These are phyloP conservation scores for Liriodendron chinense DNA, from an alignment of 164 flowering plant species.

Conservation along the genomic window DNA sequence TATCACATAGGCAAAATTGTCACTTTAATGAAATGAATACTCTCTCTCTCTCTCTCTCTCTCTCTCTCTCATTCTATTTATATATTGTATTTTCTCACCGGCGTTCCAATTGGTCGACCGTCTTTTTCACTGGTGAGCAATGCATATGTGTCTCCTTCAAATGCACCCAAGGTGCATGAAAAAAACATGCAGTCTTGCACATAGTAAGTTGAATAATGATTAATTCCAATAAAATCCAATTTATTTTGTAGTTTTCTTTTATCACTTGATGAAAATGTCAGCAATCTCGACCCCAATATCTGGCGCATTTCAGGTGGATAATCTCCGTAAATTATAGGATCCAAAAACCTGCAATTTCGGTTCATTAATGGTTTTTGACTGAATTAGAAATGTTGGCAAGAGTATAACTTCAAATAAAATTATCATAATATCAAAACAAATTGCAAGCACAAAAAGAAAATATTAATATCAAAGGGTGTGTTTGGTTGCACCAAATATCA, in stretches of 20 bases:
- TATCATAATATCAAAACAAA: background rate
- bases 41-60: no score
- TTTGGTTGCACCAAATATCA: no score
- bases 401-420: background rate
- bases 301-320: conserved; percentile 40
- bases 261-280: conserved; percentile 27
- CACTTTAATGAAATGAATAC: no score
- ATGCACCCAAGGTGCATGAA: background rate
- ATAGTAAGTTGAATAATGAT: conserved; percentile 12
- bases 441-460: background rate
- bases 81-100: background rate
- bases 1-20: no score
- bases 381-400: background rate
- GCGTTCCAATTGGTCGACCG: conserved; percentile 19
- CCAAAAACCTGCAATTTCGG: conserved; percentile 28
- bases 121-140: conserved; percentile 7
- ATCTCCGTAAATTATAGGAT: conserved; percentile 38
- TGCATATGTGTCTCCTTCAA: background rate
- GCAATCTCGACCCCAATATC: conserved; percentile 21
- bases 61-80: background rate
- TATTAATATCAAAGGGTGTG: no score
- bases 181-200: conserved; percentile 24
- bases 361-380: background rate
- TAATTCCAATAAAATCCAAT: conserved; percentile 39
- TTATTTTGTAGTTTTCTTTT: conserved; percentile 16